These are phyloP conservation scores for Cercospora janseana DNA, from an alignment of 2,329 filamentous ascomycete species.

Conservation along the genomic window DNA sequence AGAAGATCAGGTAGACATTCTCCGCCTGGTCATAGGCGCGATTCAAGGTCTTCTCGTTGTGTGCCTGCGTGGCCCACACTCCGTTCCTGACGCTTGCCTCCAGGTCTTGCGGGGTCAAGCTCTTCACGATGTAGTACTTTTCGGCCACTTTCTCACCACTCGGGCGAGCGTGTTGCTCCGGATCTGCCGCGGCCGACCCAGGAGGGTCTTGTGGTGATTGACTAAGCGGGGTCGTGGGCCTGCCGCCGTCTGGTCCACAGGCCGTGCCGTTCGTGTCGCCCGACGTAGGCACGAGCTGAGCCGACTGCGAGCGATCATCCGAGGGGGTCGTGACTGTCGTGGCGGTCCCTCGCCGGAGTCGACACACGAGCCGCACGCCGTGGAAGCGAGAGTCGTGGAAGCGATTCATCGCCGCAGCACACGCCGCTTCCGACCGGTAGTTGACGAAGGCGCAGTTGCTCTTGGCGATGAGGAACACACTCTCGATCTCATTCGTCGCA, in stretches of 20 bases:
- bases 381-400: conserved; percentile 91
- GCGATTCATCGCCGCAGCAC: conserved; percentile 71
- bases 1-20: conserved; percentile 89
- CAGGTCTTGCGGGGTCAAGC: conserved; percentile 83
- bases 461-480: conserved; percentile 90
- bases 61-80: conserved; percentile 90
- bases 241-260: conserved; percentile 10
- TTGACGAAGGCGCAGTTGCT: conserved; percentile 98
- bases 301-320: conserved; percentile 24
- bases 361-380: conserved; percentile 79
- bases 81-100: conserved; percentile 84
- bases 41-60: conserved; percentile 84
- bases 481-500: conserved; percentile 72
- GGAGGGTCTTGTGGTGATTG: conserved; percentile 16
- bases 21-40: conserved; percentile 77
- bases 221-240: conserved; percentile 30
- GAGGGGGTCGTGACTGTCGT: conserved; percentile 17
- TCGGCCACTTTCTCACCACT: conserved; percentile 55
- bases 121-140: conserved; percentile 90
- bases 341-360: conserved; percentile 59
- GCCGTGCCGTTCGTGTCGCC: too few relatives aligned
- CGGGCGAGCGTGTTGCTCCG: neutral
- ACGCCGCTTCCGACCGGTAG: conserved; percentile 77
- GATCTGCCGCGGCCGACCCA: neutral
- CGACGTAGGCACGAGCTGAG: too few relatives aligned